Base-by-base conservation (phyloP, 1,284 basidiomycete genomes). In the Rhodotorula sp. region DNA sequence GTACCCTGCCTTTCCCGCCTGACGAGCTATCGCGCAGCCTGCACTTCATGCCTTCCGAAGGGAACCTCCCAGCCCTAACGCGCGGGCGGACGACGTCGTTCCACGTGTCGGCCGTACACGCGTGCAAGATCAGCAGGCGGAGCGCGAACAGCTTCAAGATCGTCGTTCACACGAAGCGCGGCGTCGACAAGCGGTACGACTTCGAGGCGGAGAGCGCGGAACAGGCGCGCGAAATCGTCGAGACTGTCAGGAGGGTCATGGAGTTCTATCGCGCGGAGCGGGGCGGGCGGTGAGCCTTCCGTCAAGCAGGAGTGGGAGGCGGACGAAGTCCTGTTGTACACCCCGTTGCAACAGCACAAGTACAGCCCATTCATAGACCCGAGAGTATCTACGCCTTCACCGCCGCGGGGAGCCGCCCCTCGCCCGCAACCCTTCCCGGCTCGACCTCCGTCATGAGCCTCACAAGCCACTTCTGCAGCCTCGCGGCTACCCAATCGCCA, bases 181-280 rank as follows among this genome's bases (percentile, higher is more conserved):
- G 79, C 32, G 83, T 85, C 71, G 80, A 80, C 44, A 99, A 99
- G 84, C 86, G 95, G 46, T 99, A 98, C 80, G 96, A 99, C 79
- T 97, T 98, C 80, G 97, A 99, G 82, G 95, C 94, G 0, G 95
- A 97, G 81, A 93, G 85, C 77, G 85, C 90, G 0, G 88, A 88
- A 67, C 77, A 76, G 69, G 82, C 82, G 61, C 77, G 79, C 37
- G 82, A 82, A 65, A 82, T 82, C 62, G 81, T 82, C 57, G 80
- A 80, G 75, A 78, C 80, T 44, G 55, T 77, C 10, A 55, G 65
- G 48, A 44, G 61, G 29, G 64, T 76, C 34, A 74, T 72, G 72
- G 59, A 61, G 48, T 51, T 41, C 10, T 78, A 70, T 63, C 54
- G 64, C n/a, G 57, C 62, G 53, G 66, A 67, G 53, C 39, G 32